Percentiles rank a stretch among this genome's conserved stretches.
These are phyloP conservation scores for Adansonia gregorii DNA, from an alignment of 441 rosid genomes.

Conservation along the genomic window DNA sequence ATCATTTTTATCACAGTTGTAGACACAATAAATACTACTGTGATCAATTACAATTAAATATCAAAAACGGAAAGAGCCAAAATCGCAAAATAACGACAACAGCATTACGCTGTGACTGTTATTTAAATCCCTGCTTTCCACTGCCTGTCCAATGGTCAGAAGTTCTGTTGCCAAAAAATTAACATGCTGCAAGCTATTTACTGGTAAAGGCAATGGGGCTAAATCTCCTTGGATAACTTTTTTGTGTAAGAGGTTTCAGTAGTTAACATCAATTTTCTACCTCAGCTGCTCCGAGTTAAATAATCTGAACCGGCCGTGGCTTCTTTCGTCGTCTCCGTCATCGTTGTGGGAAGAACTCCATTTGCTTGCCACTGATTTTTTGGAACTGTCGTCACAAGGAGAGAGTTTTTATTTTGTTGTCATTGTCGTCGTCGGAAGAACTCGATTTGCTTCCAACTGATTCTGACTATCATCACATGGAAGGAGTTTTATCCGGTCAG, in stretches of 20 bases:
- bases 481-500: slow-evolving; percentile 67
- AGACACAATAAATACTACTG: no score
- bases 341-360: slow-evolving; percentile 65
- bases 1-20: no score
- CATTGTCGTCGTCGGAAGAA: slow-evolving; percentile 53
- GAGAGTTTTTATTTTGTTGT: slow-evolving; percentile 49
- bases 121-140: neutral
- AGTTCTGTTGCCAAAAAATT: neutral
- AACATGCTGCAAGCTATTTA: neutral
- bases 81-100: no score
- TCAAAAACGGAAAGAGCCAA: no score
- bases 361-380: slow-evolving; percentile 58
- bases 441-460: slow-evolving; percentile 63
- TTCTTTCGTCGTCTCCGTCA: slow-evolving; percentile 27
- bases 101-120: no score
- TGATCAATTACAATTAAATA: no score
- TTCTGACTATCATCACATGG: slow-evolving; percentile 57
- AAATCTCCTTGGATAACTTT: slow-evolving; percentile 20
- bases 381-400: slow-evolving; percentile 43
- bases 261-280: neutral
- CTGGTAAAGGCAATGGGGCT: neutral
- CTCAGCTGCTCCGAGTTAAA: slow-evolving; percentile 42
- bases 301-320: slow-evolving; percentile 38
- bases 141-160: neutral
- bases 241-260: neutral